Percentiles rank a stretch among this genome's conserved stretches.
phyloP scores from a whole-genome alignment of 2,329 filamentous ascomycete genomes.

The Penicillium digitatum region DNA sequence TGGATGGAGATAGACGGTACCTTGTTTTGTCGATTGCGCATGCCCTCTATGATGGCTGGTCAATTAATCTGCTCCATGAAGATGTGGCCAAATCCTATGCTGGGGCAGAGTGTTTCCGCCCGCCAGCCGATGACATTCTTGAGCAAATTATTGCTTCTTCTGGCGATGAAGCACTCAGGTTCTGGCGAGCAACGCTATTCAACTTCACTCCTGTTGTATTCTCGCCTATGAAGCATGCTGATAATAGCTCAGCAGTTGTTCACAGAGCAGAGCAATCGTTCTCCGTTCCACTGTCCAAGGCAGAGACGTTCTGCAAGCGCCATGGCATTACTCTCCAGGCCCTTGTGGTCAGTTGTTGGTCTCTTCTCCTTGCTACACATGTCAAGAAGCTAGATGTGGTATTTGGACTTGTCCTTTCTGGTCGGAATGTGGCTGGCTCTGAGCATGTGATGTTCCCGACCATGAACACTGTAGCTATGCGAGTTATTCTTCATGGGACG shows the following conservation, averaged over 20 bases:
- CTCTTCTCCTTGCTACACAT: conserved; percentile 62
- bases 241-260: conserved; percentile 13
- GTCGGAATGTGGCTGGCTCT: conserved; percentile 69
- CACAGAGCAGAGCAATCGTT: conserved; percentile 28
- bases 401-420: conserved; percentile 80
- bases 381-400: conserved; percentile 66
- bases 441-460: conserved; percentile 74
- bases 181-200: conserved; percentile 69
- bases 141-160: conserved; percentile 50
- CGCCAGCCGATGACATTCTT: conserved; percentile 54
- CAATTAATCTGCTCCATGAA: conserved; percentile 67
- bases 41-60: conserved; percentile 87
- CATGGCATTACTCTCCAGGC: conserved; percentile 70
- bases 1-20: conserved; percentile 35
- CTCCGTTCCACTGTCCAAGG: conserved; percentile 35
- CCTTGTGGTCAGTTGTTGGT: conserved; percentile 72
- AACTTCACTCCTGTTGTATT: conserved; percentile 46
- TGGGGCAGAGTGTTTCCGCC: conserved; percentile 41
- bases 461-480: conserved; percentile 83
- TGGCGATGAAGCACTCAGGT: conserved; percentile 51
- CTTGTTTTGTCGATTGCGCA: conserved; percentile 73
- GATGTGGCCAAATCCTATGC: conserved; percentile 66
- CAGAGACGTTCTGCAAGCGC: conserved; percentile 61
- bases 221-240: conserved; percentile 26
- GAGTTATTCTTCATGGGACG: conserved; percentile 68